Conservation (phyloP, 768 basidiomycete species). For the Lyophyllum atratum region DNA sequence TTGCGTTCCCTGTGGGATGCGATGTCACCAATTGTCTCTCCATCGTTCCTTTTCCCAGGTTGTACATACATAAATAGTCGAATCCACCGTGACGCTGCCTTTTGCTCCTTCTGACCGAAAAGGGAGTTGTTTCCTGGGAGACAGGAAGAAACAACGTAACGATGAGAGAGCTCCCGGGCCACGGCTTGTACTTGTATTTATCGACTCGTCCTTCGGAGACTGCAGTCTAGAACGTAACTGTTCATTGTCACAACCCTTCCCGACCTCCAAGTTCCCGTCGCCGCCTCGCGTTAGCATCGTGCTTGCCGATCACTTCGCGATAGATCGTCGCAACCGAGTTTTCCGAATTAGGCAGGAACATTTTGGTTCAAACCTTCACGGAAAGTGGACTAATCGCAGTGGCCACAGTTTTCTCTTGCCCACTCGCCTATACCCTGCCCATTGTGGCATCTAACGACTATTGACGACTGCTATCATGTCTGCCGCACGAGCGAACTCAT, state of each 20-base stretch:
- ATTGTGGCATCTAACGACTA: conserved; percentile 17
- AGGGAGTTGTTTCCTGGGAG: conserved; percentile 18
- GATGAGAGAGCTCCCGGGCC: background rate
- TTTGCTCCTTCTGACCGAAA: conserved; percentile 6
- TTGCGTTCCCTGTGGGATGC: background rate
- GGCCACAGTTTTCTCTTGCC: conserved; percentile 3
- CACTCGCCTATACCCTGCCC: conserved; percentile 20
- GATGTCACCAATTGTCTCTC: background rate
- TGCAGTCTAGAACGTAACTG: background rate
- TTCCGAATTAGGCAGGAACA: conserved; percentile 14
- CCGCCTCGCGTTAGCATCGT: background rate
- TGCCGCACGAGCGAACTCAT: conserved; percentile 1
- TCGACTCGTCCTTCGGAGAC: background rate
- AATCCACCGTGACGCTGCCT: background rate
- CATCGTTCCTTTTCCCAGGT: background rate
- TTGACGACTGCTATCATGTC: conserved; percentile 15
- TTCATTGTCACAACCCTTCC: background rate
- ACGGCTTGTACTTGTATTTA: background rate
- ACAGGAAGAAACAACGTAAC: conserved; percentile 1
- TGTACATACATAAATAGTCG: background rate
- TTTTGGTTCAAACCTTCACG: conserved; percentile 13
- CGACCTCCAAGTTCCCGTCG: background rate
- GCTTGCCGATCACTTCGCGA: background rate
- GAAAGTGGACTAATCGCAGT: conserved; percentile 6
- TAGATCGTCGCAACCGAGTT: background rate